Percentiles rank a stretch among this genome's conserved stretches.
Evolutionary conservation across 108 stramenopile species (phyloP).

Genomic region (Skeletonema potamos): DNA sequence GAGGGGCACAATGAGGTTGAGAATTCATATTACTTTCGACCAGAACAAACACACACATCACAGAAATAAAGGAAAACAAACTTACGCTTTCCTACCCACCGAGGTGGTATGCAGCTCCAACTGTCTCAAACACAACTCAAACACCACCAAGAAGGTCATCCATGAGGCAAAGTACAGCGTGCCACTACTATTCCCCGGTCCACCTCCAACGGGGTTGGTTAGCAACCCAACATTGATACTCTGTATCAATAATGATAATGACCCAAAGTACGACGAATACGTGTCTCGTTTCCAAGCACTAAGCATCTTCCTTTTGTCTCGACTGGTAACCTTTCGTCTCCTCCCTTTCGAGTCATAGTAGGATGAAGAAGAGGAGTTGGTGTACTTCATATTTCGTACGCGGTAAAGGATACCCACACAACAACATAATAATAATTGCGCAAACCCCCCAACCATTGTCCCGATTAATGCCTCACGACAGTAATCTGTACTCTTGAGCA

Average conservation of each 20-base stretch:
- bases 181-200: constrained; percentile 25
- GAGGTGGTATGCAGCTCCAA: constrained; percentile 19
- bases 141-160: constrained; percentile 20
- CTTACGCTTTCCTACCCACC: constrained; percentile 4
- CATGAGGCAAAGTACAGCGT: constrained; percentile 28
- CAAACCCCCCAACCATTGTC: constrained; percentile 30
- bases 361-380: not conserved
- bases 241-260: constrained; percentile 9
- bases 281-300: constrained; percentile 1
- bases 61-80: not conserved
- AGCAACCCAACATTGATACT: constrained; percentile 10
- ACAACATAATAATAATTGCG: constrained; percentile 1
- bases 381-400: constrained; percentile 4
- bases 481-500: constrained; percentile 19
- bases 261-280: not conserved
- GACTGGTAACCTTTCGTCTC: not conserved
- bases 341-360: not conserved
- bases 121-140: constrained; percentile 36
- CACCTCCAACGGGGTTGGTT: constrained; percentile 27
- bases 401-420: constrained; percentile 20
- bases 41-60: not conserved
- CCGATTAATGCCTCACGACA: constrained; percentile 18
- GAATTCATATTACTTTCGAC: not conserved
- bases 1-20: not conserved
- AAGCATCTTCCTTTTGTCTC: not conserved